Evolutionary conservation across 108 stramenopile species (phyloP).

Genomic region (Skeletonema grethae): DNA sequence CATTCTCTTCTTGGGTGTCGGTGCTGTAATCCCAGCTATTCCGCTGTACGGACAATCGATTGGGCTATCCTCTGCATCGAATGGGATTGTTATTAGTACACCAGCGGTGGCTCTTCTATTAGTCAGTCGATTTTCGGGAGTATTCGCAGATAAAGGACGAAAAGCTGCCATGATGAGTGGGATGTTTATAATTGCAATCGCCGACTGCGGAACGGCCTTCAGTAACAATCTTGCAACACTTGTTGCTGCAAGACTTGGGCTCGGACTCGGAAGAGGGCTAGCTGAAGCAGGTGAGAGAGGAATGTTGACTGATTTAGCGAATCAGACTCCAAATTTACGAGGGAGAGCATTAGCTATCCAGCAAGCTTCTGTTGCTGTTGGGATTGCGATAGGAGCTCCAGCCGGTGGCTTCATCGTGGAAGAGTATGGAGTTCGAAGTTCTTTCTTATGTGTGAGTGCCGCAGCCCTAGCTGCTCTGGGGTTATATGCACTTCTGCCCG

Average conservation of each 20-base stretch:
- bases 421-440: constrained; percentile 47
- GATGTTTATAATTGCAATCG: constrained; percentile 66
- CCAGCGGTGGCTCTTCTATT: constrained; percentile 71
- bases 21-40: constrained; percentile 76
- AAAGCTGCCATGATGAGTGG: constrained; percentile 80
- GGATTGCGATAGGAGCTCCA: constrained; percentile 78
- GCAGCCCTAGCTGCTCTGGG: constrained; percentile 59
- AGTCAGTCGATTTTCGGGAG: constrained; percentile 46
- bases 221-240: constrained; percentile 45
- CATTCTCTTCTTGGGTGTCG: constrained; percentile 76
- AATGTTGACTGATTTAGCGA: constrained; percentile 74
- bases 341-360: constrained; percentile 70
- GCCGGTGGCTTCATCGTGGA: constrained; percentile 68
- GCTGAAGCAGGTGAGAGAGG: constrained; percentile 74
- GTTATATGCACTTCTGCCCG: constrained; percentile 66
- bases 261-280: constrained; percentile 63
- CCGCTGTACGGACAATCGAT: constrained; percentile 78
- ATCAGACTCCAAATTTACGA: constrained; percentile 47
- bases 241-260: constrained; percentile 60
- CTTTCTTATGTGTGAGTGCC: constrained; percentile 57
- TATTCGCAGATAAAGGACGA: constrained; percentile 60
- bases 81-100: constrained; percentile 76
- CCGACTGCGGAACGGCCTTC: constrained; percentile 65
- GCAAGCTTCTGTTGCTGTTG: constrained; percentile 66
- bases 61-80: constrained; percentile 64